These are phyloP conservation scores for Podaxis carcinomalis DNA, from an alignment of 768 basidiomycete genomes.

Conservation along the genomic window DNA sequence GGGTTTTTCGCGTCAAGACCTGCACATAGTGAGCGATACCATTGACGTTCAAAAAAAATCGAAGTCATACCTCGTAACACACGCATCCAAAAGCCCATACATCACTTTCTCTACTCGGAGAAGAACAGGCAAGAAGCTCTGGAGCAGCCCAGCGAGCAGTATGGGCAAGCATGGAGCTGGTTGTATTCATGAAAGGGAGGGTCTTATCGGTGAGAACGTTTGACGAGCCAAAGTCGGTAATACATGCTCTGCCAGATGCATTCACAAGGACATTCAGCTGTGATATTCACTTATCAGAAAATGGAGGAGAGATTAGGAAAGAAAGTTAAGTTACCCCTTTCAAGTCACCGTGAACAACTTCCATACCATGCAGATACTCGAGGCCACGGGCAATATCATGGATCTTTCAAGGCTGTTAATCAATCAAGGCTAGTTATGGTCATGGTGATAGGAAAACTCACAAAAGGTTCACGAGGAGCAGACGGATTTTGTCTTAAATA, in stretches of 20 bases:
- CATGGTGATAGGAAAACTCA: background rate
- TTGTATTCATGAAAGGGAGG: background rate
- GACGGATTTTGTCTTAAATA: background rate
- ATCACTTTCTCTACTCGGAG: constrained; percentile 11
- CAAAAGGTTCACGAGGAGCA: background rate
- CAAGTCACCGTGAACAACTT: constrained; percentile 17
- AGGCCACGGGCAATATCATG: constrained; percentile 15
- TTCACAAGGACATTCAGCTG: background rate
- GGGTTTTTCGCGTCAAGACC: background rate
- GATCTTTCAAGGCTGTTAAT: background rate
- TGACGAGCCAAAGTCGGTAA: constrained; percentile 19
- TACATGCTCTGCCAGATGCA: background rate
- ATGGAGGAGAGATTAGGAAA: background rate
- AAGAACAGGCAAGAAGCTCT: constrained; percentile 10
- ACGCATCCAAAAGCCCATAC: constrained; percentile 18
- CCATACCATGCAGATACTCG: constrained; percentile 13
- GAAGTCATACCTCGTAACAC: constrained; percentile 14
- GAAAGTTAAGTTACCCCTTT: constrained; percentile 14
- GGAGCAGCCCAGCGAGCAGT: constrained; percentile 19
- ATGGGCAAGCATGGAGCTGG: background rate
- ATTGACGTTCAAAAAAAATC: background rate
- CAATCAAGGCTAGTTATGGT: background rate
- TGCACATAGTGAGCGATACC: background rate
- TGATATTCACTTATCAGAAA: background rate
- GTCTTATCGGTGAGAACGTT: constrained; percentile 5